These are phyloP conservation scores for Hordeum vulgare DNA, from an alignment of 176 grass and related monocot genomes.

Conservation along the genomic window MorexV3_pseudomolecules_assembly NC_058524.1:524456664-524457163, in stretches of 20 bases:
- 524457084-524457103: constrained; percentile 32
- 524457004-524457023: constrained; percentile 51
- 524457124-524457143: constrained; percentile 46
- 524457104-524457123: constrained; percentile 57
- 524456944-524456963: constrained; percentile 68
- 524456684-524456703: not conserved
- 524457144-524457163: constrained; percentile 72
- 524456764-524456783: constrained; percentile 65
- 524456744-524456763: constrained; percentile 77
- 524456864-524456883: constrained; percentile 85
- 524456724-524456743: constrained; percentile 12
- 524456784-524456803: constrained; percentile 70
- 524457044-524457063: constrained; percentile 56
- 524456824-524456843: constrained; percentile 74
- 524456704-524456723: not conserved
- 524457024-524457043: constrained; percentile 72
- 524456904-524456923: constrained; percentile 55
- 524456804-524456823: constrained; percentile 72
- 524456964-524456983: constrained; percentile 73
- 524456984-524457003: constrained; percentile 85
- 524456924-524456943: constrained; percentile 56
- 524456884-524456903: constrained; percentile 52
- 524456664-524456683: not conserved
- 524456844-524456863: constrained; percentile 65
- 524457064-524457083: constrained; percentile 28